A percentile compares a stretch with the other conserved stretches of the same genome.
These are phyloP conservation scores for Botrytis aclada DNA, from an alignment of 2,329 filamentous ascomycete genomes.

Conservation along the genomic window DNA sequence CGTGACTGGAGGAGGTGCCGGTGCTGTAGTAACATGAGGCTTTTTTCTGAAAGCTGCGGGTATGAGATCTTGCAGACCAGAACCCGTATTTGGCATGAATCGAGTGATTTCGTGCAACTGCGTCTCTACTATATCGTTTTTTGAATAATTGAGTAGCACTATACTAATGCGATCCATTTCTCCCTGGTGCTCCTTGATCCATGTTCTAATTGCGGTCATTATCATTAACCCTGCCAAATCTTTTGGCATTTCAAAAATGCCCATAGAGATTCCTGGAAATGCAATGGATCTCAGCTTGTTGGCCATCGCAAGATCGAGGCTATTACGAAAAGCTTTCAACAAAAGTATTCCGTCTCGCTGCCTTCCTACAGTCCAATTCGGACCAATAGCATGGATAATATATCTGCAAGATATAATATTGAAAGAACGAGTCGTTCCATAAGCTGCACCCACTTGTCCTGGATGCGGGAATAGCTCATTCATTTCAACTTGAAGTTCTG, in stretches of 20 bases:
- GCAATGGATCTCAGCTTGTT: neutral
- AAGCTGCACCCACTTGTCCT: neutral
- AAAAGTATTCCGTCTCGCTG: neutral
- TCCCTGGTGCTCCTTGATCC: neutral
- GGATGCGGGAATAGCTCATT: neutral
- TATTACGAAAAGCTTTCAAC: neutral
- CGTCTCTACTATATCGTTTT: neutral
- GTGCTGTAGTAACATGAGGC: neutral
- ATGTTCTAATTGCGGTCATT: neutral
- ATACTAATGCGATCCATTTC: slow-evolving; percentile 5
- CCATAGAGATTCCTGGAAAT: neutral
- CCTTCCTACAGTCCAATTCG: neutral
- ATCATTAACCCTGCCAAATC: neutral
- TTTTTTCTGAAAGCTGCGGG: neutral
- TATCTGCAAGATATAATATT: neutral
- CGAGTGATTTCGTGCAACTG: neutral
- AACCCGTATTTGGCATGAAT: neutral
- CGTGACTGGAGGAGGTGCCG: neutral
- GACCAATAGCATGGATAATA: slow-evolving; percentile 13
- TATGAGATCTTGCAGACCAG: no score
- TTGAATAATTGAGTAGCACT: neutral
- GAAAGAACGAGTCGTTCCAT: neutral
- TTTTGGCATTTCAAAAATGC: neutral
- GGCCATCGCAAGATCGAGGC: neutral
- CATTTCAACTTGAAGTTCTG: neutral